Evolutionary conservation across 306 rosid species (phyloP).

Genomic region (Citrullus colocynthis): DNA sequence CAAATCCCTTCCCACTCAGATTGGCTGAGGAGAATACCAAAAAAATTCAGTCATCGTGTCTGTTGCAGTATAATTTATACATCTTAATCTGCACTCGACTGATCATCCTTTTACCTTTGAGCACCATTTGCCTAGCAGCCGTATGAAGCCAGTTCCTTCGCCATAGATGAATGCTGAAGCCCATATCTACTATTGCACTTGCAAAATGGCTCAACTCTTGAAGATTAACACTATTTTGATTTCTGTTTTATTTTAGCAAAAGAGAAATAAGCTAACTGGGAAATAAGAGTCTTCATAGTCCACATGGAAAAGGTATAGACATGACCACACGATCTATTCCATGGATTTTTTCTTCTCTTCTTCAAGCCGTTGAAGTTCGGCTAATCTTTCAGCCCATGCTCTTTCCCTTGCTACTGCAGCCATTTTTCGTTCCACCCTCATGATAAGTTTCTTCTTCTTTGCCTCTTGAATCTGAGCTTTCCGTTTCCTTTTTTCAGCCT

Average conservation of each 20-base stretch:
- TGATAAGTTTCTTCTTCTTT: conserved; percentile 48
- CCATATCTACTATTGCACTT: no score
- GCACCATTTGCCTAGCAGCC: no score
- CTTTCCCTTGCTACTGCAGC: conserved; percentile 92
- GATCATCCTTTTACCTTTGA: no score
- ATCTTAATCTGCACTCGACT: no score
- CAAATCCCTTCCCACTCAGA: no score
- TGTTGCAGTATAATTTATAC: no score
- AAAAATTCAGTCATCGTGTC: no score
- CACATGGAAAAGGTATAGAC: background rate
- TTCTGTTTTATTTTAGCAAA: background rate
- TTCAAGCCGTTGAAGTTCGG: conserved; percentile 55
- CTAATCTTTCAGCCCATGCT: conserved; percentile 56
- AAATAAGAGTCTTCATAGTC: background rate
- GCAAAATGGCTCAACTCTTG: background rate
- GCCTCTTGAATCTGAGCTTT: conserved; percentile 77
- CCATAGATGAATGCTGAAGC: no score
- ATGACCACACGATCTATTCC: conserved; percentile 19
- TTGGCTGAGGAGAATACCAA: no score
- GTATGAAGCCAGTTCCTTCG: no score
- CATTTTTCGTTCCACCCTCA: conserved; percentile 82
- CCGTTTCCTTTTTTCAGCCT: conserved; percentile 66
- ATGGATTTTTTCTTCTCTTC: conserved; percentile 49
- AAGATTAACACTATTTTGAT: background rate
- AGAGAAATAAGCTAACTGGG: background rate